Percentiles rank a stretch among this genome's conserved stretches.
Conservation (phyloP, 2,329 filamentous ascomycete species). For the Davidsoniella australis region DNA sequence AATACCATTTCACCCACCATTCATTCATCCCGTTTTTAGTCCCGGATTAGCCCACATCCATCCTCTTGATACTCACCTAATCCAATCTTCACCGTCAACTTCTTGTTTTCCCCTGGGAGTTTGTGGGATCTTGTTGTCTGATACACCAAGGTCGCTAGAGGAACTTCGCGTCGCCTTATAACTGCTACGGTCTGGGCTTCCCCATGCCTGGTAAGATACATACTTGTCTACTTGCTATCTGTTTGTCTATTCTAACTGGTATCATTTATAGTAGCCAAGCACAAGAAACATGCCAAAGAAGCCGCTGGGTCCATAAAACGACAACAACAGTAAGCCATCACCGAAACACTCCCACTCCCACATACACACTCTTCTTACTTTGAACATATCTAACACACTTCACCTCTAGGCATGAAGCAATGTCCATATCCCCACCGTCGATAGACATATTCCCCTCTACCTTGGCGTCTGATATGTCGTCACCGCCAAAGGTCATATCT, state of each 20-base stretch:
- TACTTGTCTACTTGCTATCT: neutral
- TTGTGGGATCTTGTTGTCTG: neutral
- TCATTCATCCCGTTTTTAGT: no score
- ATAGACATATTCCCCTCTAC: constrained; percentile 1
- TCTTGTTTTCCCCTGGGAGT: no score
- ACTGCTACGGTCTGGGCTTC: constrained; percentile 5
- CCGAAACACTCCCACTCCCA: no score
- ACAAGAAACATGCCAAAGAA: constrained; percentile 39
- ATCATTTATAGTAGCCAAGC: constrained; percentile 27
- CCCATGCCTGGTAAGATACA: constrained; percentile 6
- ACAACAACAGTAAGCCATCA: neutral
- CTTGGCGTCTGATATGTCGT: neutral
- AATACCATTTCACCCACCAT: no score
- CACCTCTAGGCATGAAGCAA: constrained; percentile 22
- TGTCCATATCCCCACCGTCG: constrained; percentile 20
- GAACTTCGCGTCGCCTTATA: no score
- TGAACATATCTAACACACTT: neutral
- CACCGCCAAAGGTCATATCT: neutral
- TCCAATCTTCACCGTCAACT: no score
- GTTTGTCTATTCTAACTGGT: neutral
- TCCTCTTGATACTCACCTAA: no score
- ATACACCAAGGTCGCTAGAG: no score
- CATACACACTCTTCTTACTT: neutral
- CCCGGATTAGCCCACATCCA: no score
- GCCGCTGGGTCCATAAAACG: constrained; percentile 28